Conservation (phyloP, 495 filamentous ascomycete genomes). For the Glarea lozoyensis region DNA sequence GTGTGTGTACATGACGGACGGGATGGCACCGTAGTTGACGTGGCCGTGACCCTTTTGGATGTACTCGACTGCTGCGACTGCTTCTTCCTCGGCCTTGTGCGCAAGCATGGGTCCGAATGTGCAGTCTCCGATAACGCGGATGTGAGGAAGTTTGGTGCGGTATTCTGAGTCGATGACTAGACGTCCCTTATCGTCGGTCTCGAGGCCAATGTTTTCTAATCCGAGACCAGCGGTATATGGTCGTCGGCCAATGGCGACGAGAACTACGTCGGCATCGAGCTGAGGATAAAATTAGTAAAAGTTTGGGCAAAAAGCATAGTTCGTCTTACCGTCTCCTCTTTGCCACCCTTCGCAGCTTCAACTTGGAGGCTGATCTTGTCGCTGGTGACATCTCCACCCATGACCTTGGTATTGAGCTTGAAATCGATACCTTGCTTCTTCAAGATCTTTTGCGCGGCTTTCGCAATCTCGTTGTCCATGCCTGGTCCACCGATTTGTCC, state of each 20-base stretch:
- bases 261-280: constrained; percentile 92
- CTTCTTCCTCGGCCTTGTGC: constrained; percentile 99
- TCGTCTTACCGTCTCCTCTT: constrained; percentile 69
- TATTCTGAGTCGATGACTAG: constrained; percentile 97
- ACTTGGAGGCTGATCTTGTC: constrained; percentile 69
- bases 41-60: constrained; percentile 96
- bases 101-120: constrained; percentile 99
- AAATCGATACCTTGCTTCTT: constrained; percentile 97
- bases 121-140: constrained; percentile 91
- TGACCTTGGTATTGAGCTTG: constrained; percentile 94
- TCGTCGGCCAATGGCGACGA: constrained; percentile 92
- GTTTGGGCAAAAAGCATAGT: background rate
- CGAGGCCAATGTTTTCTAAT: constrained; percentile 88
- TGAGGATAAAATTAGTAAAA: constrained; percentile 23
- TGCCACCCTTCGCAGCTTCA: constrained; percentile 93
- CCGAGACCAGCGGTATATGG: constrained; percentile 89
- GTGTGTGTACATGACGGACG: constrained; percentile 98
- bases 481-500: constrained; percentile 94
- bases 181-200: constrained; percentile 87
- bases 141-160: constrained; percentile 93
- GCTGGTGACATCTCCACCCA: constrained; percentile 70
- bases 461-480: constrained; percentile 93
- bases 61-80: constrained; percentile 87
- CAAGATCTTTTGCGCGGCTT: constrained; percentile 85
- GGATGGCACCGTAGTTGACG: constrained; percentile 98